Percentiles rank a stretch among this genome's conserved stretches.
phyloP scores from a whole-genome alignment of 805 yeast genomes.

The Yarrowia sp. region DNA sequence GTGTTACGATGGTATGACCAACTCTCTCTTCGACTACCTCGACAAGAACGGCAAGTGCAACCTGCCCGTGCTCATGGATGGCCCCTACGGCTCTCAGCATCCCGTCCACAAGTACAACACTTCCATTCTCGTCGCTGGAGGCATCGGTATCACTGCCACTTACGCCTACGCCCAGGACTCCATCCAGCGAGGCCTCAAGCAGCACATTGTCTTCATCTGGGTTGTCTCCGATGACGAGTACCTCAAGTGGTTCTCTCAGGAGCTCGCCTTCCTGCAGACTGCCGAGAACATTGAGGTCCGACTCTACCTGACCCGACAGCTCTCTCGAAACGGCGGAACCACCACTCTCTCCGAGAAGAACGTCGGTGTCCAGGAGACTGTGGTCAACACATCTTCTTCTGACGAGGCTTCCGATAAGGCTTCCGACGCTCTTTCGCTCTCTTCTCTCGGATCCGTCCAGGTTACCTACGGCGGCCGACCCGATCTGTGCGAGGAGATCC shows the following conservation, averaged over 20 bases:
- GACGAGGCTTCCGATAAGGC: conserved; percentile 16
- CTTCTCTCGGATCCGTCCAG: conserved; percentile 7
- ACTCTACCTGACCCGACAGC: conserved; percentile 21
- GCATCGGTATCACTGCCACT: conserved; percentile 59
- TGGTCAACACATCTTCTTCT: neutral
- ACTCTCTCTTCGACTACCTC: conserved; percentile 16
- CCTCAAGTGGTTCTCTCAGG: conserved; percentile 49
- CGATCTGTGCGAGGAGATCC: conserved; percentile 6
- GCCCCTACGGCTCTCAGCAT: conserved; percentile 56
- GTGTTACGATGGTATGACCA: conserved; percentile 32
- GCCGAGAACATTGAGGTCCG: conserved; percentile 23
- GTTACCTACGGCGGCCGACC: conserved; percentile 9
- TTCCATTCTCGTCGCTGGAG: conserved; percentile 52
- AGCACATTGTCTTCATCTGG: conserved; percentile 54
- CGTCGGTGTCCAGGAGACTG: neutral
- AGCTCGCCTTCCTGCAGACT: conserved; percentile 37
- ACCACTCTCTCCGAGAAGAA: conserved; percentile 2
- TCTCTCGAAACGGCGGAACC: neutral
- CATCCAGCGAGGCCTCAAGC: conserved; percentile 16
- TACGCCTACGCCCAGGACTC: conserved; percentile 44
- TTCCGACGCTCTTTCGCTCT: neutral
- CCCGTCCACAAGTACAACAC: conserved; percentile 44
- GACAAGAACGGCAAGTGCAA: conserved; percentile 5
- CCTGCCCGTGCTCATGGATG: conserved; percentile 45
- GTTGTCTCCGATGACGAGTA: conserved; percentile 53